Evolutionary conservation across 176 grass and related monocot species (phyloP), one percentile per base, ranked within the genome.

Genomic region (Oryza coarctata): DNA sequence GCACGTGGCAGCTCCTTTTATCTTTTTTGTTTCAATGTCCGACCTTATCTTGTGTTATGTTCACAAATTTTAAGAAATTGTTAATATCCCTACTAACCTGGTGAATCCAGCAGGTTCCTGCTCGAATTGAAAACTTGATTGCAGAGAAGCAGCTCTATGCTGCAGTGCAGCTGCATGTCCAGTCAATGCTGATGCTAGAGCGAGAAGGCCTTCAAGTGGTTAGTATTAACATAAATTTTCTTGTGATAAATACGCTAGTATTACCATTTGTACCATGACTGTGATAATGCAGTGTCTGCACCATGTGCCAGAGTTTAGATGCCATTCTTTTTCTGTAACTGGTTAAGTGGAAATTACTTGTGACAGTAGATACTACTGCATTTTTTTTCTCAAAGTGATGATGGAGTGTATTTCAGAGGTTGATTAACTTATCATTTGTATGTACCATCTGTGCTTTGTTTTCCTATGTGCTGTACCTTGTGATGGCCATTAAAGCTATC

Each of bases 161-260:
- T 77, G 93, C 96, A 39, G 96, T 95, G 41, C 96, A 99, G 82
- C 86, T 99, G 79, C 93, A 95, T 84, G 96, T 95, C 28, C 96
- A 95, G 39, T 99, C 93, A 90, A 93, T 88, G 80, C 50, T 95
- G 81, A 79, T 95, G 77, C 89, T 99, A 60, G 93, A 99, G 71
- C 89, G 96, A 83, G 96, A 99, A 90, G 96, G 96, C 73, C 96
- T 99, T 84, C 96, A 99, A 95, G 93, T 88, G 93, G 96, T 98
- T 80, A 73, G 95, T 89, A 18, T 64, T 58, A 49, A 70, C 43
- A 76, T 80, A 12, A 17, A 77, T 65, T 12, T 12, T 67, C 25
- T 85, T 81, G 44, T 65, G 26, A 75, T 60, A 64, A 81, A 57
- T 55, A 28, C 15, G 64, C 27, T 36, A 52, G 3, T 63, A 41